A percentile compares a stretch with the other conserved stretches of the same genome.
These are phyloP conservation scores for Beta lomatogona DNA, from an alignment of 179 eudicot genomes.

Conservation along the genomic window DNA sequence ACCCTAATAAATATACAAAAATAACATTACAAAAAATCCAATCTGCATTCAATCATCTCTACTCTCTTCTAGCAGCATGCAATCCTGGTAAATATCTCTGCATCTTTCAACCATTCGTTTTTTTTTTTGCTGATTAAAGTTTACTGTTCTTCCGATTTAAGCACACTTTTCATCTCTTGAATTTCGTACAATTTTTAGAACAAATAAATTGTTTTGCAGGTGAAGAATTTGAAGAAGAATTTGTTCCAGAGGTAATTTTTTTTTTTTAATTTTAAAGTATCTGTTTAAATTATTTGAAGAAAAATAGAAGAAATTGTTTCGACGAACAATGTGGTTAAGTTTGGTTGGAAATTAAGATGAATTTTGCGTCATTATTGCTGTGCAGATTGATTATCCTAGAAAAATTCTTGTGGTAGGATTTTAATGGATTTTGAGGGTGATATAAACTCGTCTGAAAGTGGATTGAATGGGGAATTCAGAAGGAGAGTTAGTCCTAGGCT, in stretches of 20 bases:
- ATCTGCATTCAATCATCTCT: background rate
- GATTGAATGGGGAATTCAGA: background rate
- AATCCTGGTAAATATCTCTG: background rate
- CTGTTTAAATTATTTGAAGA: no score
- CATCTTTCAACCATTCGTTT: background rate
- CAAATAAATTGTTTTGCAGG: no score
- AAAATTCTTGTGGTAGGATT: background rate
- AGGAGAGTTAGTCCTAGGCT: constrained; percentile 25
- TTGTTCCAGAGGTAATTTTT: no score
- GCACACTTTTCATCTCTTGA: no score
- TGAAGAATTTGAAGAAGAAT: no score
- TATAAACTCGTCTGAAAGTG: background rate
- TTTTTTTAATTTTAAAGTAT: no score
- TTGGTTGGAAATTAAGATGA: background rate
- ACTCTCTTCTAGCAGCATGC: background rate
- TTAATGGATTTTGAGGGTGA: background rate
- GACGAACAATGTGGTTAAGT: background rate
- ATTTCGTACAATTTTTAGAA: no score
- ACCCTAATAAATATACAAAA: background rate
- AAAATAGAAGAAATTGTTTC: no score
- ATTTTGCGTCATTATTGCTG: background rate
- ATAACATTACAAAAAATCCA: background rate
- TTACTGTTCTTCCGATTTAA: no score
- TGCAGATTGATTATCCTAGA: background rate
- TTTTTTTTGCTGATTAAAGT: background rate